These are phyloP conservation scores for Cerioporus squamosus DNA, from an alignment of 1,284 basidiomycete species.

Conservation along the genomic window DNA sequence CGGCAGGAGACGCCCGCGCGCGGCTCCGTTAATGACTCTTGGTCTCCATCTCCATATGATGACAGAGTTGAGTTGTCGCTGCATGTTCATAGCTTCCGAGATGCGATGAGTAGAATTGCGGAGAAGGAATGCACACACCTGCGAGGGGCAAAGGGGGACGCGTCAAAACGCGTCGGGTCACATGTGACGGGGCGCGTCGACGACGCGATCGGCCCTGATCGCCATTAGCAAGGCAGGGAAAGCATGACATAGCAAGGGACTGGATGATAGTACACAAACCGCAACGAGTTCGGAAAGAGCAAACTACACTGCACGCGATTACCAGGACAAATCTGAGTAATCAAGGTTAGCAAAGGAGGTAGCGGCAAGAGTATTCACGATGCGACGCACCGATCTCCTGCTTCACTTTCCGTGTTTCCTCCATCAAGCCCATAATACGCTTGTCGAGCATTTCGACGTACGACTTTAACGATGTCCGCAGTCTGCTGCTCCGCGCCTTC, in stretches of 20 bases:
- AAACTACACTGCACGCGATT: neutral
- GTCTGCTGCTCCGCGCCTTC: constrained; percentile 42
- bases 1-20: no score
- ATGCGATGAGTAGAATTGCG: no score
- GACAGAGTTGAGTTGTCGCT: no score
- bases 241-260: neutral
- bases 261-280: neutral
- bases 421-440: constrained; percentile 66
- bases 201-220: neutral
- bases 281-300: neutral
- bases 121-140: no score
- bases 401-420: constrained; percentile 58
- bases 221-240: neutral
- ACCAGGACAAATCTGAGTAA: constrained; percentile 16
- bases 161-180: neutral
- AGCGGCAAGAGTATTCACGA: neutral
- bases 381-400: constrained; percentile 46
- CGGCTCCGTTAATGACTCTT: no score
- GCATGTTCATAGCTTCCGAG: no score
- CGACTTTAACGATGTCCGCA: constrained; percentile 81
- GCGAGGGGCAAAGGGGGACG: neutral
- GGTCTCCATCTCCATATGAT: no score
- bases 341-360: neutral
- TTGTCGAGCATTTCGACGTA: constrained; percentile 91
- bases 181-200: neutral